These are phyloP conservation scores for Sphenostylis stenocarpa DNA, from an alignment of 306 rosid species.

Conservation along the genomic window DNA sequence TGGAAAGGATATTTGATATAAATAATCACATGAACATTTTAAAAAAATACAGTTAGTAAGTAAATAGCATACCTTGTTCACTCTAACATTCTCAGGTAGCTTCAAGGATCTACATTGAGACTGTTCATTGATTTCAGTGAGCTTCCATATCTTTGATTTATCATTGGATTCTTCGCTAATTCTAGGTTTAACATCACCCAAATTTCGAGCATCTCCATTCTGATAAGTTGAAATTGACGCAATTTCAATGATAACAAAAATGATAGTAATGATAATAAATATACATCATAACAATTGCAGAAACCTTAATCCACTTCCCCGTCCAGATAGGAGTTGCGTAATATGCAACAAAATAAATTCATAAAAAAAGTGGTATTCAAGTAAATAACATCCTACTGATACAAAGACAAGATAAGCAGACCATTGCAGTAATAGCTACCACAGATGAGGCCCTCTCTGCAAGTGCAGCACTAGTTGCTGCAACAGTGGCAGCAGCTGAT, in stretches of 20 bases:
- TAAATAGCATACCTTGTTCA: slow-evolving; percentile 61
- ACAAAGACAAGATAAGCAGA: slow-evolving; percentile 44
- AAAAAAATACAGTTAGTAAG: not conserved
- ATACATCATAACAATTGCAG: not conserved
- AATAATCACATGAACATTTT: not conserved
- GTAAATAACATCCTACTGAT: slow-evolving; percentile 4
- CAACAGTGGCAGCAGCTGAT: slow-evolving; percentile 58
- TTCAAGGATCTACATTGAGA: slow-evolving; percentile 90
- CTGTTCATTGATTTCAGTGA: slow-evolving; percentile 86
- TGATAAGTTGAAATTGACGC: slow-evolving; percentile 41
- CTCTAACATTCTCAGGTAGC: slow-evolving; percentile 82
- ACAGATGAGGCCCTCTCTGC: slow-evolving; percentile 73
- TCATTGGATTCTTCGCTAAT: slow-evolving; percentile 91
- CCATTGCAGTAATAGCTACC: slow-evolving; percentile 81
- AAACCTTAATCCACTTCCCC: not conserved
- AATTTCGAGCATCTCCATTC: slow-evolving; percentile 85
- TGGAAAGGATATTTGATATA: not conserved
- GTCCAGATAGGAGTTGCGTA: not conserved
- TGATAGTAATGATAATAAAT: slow-evolving; percentile 11
- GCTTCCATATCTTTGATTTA: slow-evolving; percentile 97
- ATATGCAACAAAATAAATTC: not conserved
- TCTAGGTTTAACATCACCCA: slow-evolving; percentile 96
- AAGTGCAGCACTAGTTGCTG: slow-evolving; percentile 69
- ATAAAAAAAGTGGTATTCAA: not conserved
- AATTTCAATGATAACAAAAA: not conserved